These are phyloP conservation scores for Salix udensis DNA, from an alignment of 345 rosid genomes.

Conservation along the genomic window DNA sequence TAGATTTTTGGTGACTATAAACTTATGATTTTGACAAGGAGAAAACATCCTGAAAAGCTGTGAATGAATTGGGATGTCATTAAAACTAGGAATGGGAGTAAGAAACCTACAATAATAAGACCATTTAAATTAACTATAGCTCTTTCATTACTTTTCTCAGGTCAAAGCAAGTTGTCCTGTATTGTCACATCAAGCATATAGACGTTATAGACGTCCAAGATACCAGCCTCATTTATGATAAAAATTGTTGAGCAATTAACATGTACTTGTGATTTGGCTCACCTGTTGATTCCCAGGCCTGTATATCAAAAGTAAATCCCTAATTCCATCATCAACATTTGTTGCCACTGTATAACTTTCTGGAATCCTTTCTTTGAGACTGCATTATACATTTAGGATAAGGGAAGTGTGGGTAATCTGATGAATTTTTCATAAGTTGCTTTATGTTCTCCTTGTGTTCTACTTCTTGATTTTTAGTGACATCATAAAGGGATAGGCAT, in stretches of 20 bases:
- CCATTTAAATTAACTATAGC: background rate
- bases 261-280: background rate
- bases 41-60: background rate
- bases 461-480: background rate
- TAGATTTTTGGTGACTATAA: background rate
- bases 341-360: background rate
- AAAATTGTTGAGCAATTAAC: background rate
- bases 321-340: background rate
- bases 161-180: background rate
- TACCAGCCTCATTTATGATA: background rate
- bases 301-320: background rate
- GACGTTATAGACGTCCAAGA: background rate
- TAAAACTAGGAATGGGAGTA: background rate
- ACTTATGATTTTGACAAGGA: background rate
- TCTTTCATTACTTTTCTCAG: background rate
- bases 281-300: background rate
- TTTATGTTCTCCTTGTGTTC: background rate
- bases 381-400: background rate
- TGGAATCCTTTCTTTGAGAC: background rate
- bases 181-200: background rate
- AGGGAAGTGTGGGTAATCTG: background rate
- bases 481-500: background rate
- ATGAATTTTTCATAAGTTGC: background rate
- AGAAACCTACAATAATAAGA: background rate
- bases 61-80: background rate